These are phyloP conservation scores for Dactylonectria macrodidyma DNA, from an alignment of 2,329 filamentous ascomycete species.

Conservation along the genomic window DNA sequence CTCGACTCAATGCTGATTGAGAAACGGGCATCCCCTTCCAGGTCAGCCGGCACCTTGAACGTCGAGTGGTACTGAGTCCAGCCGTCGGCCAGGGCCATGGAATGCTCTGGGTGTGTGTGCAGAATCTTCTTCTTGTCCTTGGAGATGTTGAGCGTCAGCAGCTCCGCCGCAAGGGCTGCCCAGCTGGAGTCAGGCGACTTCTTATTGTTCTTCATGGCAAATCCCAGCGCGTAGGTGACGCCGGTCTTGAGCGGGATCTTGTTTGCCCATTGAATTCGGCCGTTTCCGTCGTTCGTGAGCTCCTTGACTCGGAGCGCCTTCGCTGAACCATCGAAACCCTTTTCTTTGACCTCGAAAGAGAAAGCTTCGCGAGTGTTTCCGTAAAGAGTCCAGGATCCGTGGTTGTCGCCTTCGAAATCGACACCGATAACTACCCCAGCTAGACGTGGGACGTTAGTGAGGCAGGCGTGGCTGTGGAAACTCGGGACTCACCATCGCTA, in stretches of 20 bases:
- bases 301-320: not conserved
- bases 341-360: not conserved
- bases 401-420: not conserved
- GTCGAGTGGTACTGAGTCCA: not conserved
- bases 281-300: not conserved
- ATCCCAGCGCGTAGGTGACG: not conserved
- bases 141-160: not conserved
- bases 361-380: not conserved
- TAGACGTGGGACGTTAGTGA: not conserved
- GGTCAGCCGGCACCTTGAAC: not conserved
- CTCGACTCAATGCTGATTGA: not conserved
- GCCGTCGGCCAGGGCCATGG: not conserved
- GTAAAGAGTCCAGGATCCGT: not conserved
- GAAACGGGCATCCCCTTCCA: not conserved
- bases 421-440: not conserved
- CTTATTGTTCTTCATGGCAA: constrained; percentile 1
- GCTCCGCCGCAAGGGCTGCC: not conserved
- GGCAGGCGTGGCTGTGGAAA: not conserved
- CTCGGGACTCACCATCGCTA: not conserved
- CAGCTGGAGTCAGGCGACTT: not conserved
- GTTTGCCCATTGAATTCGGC: not conserved
- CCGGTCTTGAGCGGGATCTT: not conserved
- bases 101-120: not conserved
- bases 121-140: not conserved
- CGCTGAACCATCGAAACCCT: not conserved